A percentile compares a stretch with the other conserved stretches of the same genome.
Conservation (phyloP, 2,329 filamentous ascomycete species). For the Sclerotinia glacialis region DNA sequence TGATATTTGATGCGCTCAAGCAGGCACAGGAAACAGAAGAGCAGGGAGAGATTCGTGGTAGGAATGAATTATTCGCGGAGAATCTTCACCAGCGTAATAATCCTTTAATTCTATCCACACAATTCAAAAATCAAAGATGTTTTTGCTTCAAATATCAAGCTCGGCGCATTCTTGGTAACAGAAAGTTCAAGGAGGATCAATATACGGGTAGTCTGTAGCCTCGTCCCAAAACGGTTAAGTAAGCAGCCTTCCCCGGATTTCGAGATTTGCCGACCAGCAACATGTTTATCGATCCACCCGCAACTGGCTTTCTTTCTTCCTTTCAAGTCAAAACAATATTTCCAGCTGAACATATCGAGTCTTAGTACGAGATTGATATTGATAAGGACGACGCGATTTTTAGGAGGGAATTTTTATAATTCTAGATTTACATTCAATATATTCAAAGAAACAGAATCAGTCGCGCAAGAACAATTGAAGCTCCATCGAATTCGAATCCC, state of each 20-base stretch:
- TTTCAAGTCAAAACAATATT: conserved; percentile 7
- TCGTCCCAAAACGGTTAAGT: conserved; percentile 5
- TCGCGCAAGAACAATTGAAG: background rate
- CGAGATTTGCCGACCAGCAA: conserved; percentile 18
- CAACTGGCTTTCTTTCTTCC: conserved; percentile 14
- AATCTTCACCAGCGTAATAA: background rate
- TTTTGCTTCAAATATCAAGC: background rate
- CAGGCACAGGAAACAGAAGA: background rate
- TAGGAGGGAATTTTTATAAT: background rate
- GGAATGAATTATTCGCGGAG: background rate
- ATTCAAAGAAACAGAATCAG: background rate
- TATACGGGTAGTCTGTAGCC: background rate
- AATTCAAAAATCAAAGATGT: background rate
- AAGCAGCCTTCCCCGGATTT: conserved; percentile 18
- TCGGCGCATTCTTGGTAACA: conserved; percentile 3
- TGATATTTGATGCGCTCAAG: background rate
- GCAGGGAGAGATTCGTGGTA: background rate
- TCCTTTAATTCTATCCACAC: background rate
- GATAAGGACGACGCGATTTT: background rate
- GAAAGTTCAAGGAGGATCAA: background rate
- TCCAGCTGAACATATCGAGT: background rate
- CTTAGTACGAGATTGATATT: background rate
- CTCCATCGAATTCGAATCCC: background rate
- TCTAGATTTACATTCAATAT: background rate
- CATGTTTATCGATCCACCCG: conserved; percentile 1